Evolutionary conservation across 352 stramenopile genomes (phyloP).

Genomic region (Aphanomyces invadans): DNA sequence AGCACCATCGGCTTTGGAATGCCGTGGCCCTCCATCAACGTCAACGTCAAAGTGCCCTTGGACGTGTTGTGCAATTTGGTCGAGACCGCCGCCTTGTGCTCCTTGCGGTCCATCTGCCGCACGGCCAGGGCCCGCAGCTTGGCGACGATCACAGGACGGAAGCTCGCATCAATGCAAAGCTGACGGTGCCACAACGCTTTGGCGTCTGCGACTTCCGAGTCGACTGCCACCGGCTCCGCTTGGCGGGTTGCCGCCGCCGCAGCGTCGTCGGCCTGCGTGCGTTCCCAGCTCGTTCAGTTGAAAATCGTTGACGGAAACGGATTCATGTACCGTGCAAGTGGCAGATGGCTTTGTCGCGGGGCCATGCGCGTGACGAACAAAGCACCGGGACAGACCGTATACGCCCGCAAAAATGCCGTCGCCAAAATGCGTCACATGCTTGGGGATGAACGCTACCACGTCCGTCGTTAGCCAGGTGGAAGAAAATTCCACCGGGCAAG

Average conservation of each 20-base stretch:
- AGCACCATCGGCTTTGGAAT: slow-evolving; percentile 11
- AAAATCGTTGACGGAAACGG: too few relatives aligned
- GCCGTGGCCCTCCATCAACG: neutral
- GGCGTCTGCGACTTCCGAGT: neutral
- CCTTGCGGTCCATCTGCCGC: slow-evolving; percentile 8
- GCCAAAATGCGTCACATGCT: slow-evolving; percentile 15
- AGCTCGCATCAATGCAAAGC: slow-evolving; percentile 23
- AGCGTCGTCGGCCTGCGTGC: neutral
- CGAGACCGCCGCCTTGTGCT: neutral
- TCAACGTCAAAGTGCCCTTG: slow-evolving; percentile 20
- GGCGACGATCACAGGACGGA: slow-evolving; percentile 10
- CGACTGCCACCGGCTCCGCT: neutral
- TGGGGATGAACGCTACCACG: neutral
- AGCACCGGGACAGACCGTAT: slow-evolving; percentile 3
- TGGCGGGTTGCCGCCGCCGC: neutral
- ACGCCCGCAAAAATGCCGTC: slow-evolving; percentile 22
- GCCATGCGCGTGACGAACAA: neutral
- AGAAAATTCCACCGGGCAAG: neutral
- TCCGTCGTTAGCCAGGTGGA: neutral
- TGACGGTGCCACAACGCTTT: slow-evolving; percentile 21
- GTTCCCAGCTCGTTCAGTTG: too few relatives aligned
- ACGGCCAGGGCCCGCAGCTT: slow-evolving; percentile 9
- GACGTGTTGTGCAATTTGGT: slow-evolving; percentile 11
- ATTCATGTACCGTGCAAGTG: too few relatives aligned
- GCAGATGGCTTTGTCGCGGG: neutral